Evolutionary conservation across 345 rosid genomes (phyloP), one percentile per base, ranked within the genome.

Genomic region (Orychophragmus violaceus): DNA sequence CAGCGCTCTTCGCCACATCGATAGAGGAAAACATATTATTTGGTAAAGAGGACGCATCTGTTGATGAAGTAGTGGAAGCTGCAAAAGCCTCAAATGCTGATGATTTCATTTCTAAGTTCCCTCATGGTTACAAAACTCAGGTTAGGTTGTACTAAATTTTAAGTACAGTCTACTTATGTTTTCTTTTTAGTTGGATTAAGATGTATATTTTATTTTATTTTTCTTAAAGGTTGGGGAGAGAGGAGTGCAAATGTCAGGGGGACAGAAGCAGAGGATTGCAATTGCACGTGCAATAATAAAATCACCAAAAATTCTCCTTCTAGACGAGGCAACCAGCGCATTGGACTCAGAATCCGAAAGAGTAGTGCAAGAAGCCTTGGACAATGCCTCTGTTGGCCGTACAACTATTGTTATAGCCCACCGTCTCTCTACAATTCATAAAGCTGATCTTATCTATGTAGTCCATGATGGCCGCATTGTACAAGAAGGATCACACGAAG

Each of bases 281-380:
- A 46, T 46, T 46, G 51, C 95, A 2, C 80, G 96, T 63, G 95
- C 95, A 0, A 85, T 90, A 35, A 90, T 90, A 14, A 90, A 86
- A 77, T 80, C 87, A 72, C 97, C 93, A 0, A 64, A 81, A 41
- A 82, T 90, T 24, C 83, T 90, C 10, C 60, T 90, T 14, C 82
- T 90, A 4, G 97, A 90, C 7, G 98, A 92, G 74, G 96, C 96
- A 21, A 89, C 96, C 11, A 92, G 95, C 30, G 95, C 98, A 1
- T 85, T 89, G 1, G 98, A 92, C 46, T 91, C 93, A 0, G 91
- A 92, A 72, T 92, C 98, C 0, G 96, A 89, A 75, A 84, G 89
- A n/a, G 84, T 89, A 55, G 87, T 89, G 17, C 98, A 92, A 79
- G 95, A 85, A 79, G 98, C 98, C 1, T 85, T 92, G 0, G 98